These are phyloP conservation scores for Xylariales sp. DNA, from an alignment of 2,329 filamentous ascomycete genomes.

Conservation along the genomic window DNA sequence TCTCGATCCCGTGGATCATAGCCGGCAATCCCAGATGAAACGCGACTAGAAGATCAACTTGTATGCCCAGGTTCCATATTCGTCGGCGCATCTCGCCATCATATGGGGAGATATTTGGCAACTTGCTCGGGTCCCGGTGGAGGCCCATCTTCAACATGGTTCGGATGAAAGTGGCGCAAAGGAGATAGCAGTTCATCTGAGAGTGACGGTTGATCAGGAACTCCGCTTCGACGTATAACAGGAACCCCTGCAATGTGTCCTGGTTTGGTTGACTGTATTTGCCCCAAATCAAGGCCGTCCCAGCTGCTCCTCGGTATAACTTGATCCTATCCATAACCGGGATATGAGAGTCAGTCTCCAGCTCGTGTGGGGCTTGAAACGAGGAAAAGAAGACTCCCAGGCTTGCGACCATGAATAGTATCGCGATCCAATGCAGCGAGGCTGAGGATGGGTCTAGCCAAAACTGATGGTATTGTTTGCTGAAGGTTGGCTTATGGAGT, in stretches of 20 bases:
- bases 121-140: constrained; percentile 49
- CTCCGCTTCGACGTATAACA: constrained; percentile 49
- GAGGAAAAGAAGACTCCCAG: constrained; percentile 41
- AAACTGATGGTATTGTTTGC: constrained; percentile 46
- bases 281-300: constrained; percentile 46
- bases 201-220: constrained; percentile 47
- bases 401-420: constrained; percentile 44
- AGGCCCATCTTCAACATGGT: constrained; percentile 56
- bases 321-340: constrained; percentile 41
- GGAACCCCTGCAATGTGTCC: constrained; percentile 44
- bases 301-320: constrained; percentile 43
- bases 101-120: constrained; percentile 46
- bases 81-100: constrained; percentile 51
- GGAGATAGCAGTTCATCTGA: constrained; percentile 50
- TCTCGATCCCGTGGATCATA: constrained; percentile 60
- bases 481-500: constrained; percentile 49
- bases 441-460: constrained; percentile 36
- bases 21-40: constrained; percentile 65
- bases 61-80: constrained; percentile 48
- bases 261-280: constrained; percentile 46
- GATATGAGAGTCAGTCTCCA: constrained; percentile 34
- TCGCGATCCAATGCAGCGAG: constrained; percentile 44
- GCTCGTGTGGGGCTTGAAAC: constrained; percentile 39
- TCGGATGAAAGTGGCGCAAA: constrained; percentile 45
- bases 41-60: constrained; percentile 60